Base-by-base conservation (phyloP, 2,329 filamentous ascomycete genomes). In the Claviceps citrina region DNA sequence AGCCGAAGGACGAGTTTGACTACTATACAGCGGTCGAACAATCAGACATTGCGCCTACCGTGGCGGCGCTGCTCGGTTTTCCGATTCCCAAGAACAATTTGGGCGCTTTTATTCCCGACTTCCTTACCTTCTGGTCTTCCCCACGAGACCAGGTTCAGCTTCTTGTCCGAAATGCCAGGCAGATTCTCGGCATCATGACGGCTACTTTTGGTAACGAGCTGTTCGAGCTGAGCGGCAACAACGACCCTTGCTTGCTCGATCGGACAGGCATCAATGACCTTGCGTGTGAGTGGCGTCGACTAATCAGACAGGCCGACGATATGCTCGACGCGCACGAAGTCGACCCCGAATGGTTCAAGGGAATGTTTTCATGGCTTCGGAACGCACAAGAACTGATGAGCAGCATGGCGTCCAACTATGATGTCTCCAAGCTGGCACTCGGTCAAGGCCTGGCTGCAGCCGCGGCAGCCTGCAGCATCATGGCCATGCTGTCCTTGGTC, bases 21-120 rank as follows among this genome's bases (percentile, higher is more conserved):
- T 96, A 84, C 55, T 96, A 96, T 56, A 69, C 67, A 25, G 76
- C 67, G 40, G 75, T 96, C n/a, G 84, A 96, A 54, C 91, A 98
- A 62, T 93, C 86, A 1, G 93, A 98, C 58, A 72, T 98, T 43
- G 85, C 84, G 0, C 87, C 91, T 1, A 95, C 89, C 0, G 65
- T 98, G 18, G 86, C 84, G 9, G 85, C 80, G 1, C 64, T 98
- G 24, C 68, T 98, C 33, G 87, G 87, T 0, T 81, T 98, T 47
- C 89, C 91, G 0, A 70, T 93, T 1, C 84, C 91, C 0, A 76
- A 78, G 57, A 98, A 98, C 54, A 96, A 86, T 46, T 64, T 98
- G 0, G 91, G 91, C 1, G 77, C 86, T 1, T 79, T 95, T 44
- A 85, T 96, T 36, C 67, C 75, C 0, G 76, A 85, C 5, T 80